Evolutionary conservation across 139 green algal genomes (phyloP).

Genomic region (Trebouxia sp.): DNA sequence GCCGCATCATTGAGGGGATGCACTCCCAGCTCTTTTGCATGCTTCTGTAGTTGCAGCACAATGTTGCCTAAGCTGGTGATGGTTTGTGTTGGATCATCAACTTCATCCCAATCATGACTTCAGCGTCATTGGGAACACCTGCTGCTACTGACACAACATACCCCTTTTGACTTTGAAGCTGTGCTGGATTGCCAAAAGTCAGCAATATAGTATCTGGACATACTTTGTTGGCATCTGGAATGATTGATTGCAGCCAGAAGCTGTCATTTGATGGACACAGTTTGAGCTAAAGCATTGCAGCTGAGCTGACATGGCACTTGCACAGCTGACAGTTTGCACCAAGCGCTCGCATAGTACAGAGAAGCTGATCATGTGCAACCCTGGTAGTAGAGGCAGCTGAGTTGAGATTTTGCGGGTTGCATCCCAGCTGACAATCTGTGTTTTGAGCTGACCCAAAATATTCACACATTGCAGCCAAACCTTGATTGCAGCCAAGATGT

Average conservation of each 20-base stretch:
- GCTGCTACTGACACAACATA: constrained; percentile 1
- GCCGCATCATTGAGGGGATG: background rate
- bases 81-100: background rate
- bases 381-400: constrained; percentile 8
- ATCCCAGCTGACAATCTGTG: constrained; percentile 24
- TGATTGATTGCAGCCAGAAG: constrained; percentile 18
- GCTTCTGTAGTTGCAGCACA: background rate
- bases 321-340: constrained; percentile 22
- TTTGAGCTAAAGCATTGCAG: constrained; percentile 23
- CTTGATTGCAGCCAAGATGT: constrained; percentile 20
- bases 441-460: constrained; percentile 17
- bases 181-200: constrained; percentile 9
- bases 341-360: constrained; percentile 22
- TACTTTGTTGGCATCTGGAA: constrained; percentile 23
- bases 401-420: constrained; percentile 17
- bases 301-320: constrained; percentile 22
- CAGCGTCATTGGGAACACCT: background rate
- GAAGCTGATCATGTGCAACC: constrained; percentile 23
- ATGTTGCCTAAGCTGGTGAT: background rate
- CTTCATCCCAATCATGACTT: background rate
- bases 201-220: constrained; percentile 21
- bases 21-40: background rate
- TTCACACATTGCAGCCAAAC: constrained; percentile 22
- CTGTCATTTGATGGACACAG: constrained; percentile 23
- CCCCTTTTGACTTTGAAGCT: constrained; percentile 21